Evolutionary conservation across 1,284 basidiomycete genomes (phyloP).

Genomic region (Ustilago xerochloae): DNA sequence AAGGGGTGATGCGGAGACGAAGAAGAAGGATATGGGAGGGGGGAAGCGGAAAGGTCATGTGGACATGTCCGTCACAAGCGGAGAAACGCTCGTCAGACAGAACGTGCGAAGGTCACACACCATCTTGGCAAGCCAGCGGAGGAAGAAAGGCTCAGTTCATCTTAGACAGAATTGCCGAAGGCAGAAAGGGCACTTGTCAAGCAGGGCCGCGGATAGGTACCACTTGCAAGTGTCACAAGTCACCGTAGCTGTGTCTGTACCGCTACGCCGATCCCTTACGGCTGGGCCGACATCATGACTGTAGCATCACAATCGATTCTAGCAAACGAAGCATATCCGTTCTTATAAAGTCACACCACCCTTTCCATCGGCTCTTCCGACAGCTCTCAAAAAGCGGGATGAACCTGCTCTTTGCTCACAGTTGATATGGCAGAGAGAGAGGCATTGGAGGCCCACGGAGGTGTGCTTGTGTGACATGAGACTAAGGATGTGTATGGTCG

Average conservation of each 20-base stretch:
- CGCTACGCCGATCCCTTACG: too few species aligned
- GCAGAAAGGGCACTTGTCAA: background rate
- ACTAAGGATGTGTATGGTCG: slow-evolving; percentile 20
- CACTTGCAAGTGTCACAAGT: slow-evolving; percentile 4
- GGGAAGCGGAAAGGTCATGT: background rate
- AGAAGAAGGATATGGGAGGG: background rate
- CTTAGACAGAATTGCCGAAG: background rate
- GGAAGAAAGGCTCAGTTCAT: background rate
- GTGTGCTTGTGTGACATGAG: background rate
- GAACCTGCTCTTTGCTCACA: too few species aligned
- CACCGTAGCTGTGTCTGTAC: too few species aligned
- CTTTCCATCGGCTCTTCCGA: too few species aligned
- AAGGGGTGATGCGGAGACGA: background rate
- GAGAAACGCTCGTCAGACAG: too few species aligned
- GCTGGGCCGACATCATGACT: too few species aligned
- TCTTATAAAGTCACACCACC: too few species aligned
- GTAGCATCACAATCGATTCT: too few species aligned
- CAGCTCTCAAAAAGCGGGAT: too few species aligned
- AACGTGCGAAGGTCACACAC: slow-evolving; percentile 2
- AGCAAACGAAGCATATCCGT: too few species aligned
- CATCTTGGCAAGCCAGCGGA: background rate
- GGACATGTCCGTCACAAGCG: background rate
- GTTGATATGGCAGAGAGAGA: too few species aligned
- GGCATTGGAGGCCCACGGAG: background rate
- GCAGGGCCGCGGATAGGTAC: too few species aligned